Evolutionary conservation across 768 basidiomycete species (phyloP).

Genomic region (Termitomyces eurrhizus): DNA sequence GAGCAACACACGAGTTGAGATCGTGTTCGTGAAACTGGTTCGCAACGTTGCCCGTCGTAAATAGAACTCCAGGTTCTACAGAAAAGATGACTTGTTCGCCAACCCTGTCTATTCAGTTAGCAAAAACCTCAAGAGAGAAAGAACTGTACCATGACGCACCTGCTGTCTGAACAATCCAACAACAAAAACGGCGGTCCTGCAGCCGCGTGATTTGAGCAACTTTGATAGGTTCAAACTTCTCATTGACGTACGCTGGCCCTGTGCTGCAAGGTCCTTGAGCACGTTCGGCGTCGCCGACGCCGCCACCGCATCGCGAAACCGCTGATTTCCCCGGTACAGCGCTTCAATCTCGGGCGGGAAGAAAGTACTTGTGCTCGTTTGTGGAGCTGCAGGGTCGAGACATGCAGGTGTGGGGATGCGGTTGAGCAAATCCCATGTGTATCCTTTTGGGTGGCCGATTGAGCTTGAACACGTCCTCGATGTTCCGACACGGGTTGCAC

Average conservation of each 20-base stretch:
- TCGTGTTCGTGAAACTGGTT: conserved; percentile 36
- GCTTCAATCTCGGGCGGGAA: conserved; percentile 16
- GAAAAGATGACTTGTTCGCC: conserved; percentile 35
- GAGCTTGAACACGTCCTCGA: conserved; percentile 2
- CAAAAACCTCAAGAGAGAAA: not conserved
- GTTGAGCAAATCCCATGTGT: conserved; percentile 14
- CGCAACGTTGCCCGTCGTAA: conserved; percentile 36
- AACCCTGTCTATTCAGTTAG: conserved; percentile 13
- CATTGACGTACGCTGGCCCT: conserved; percentile 13
- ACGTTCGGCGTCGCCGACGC: conserved; percentile 13
- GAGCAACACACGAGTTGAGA: conserved; percentile 27
- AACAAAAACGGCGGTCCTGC: conserved; percentile 34
- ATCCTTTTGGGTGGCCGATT: not conserved
- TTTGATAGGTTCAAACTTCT: not conserved
- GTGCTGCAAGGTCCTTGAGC: conserved; percentile 12
- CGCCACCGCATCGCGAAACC: conserved; percentile 14
- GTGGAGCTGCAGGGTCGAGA: not conserved
- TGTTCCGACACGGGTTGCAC: not conserved
- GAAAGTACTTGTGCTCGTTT: conserved; percentile 2
- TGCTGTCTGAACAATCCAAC: conserved; percentile 36
- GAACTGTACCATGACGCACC: conserved; percentile 7
- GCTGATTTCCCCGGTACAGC: conserved; percentile 16
- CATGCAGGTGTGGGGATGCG: conserved; percentile 14
- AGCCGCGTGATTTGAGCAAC: not conserved
- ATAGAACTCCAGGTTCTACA: conserved; percentile 34